Conservation (phyloP, 345 rosid species). For the Psidium guajava region DNA sequence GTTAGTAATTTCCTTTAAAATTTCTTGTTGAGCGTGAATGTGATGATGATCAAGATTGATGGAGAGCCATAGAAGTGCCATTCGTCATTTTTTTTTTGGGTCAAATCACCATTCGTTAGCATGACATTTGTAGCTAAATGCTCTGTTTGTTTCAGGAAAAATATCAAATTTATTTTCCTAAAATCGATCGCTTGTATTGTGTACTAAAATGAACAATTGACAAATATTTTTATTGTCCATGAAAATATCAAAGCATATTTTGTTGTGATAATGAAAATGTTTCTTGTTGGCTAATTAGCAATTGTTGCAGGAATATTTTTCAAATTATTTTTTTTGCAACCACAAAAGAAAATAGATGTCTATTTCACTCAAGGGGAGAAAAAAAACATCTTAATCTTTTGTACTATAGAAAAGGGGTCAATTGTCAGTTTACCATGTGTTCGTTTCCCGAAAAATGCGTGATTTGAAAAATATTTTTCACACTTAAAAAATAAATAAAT, state of each 20-base stretch:
- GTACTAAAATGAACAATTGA: no score
- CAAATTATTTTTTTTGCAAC: not conserved
- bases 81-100: no score
- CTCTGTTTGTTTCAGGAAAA: not conserved
- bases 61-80: not conserved
- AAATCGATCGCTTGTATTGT: not conserved
- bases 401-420: not conserved
- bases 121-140: not conserved
- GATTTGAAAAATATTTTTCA: no score
- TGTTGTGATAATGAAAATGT: not conserved
- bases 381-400: not conserved
- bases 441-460: no score
- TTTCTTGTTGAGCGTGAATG: not conserved
- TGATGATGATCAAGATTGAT: not conserved
- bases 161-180: accelerated
- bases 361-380: not conserved
- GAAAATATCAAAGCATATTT: no score
- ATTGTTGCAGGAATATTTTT: not conserved
- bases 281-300: not conserved
- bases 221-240: no score
- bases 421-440: not conserved
- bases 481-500: no score
- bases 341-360: not conserved
- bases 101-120: not conserved
- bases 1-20: not conserved